Conservation (phyloP, 768 basidiomycete genomes). For the Gymnopilus dilepis region DNA sequence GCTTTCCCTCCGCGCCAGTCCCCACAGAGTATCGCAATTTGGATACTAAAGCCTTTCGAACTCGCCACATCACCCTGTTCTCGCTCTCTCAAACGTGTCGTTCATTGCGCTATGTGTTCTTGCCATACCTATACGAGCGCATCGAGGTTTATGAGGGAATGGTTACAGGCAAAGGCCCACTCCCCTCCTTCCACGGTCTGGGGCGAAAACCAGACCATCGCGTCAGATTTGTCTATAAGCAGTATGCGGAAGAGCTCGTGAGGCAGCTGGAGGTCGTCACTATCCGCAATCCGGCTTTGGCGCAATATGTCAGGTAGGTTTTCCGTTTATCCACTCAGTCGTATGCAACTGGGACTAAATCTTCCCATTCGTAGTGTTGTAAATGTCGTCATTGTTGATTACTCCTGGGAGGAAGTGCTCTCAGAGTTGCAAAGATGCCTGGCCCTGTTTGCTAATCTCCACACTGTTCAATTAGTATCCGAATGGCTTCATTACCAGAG, state of each 20-base stretch:
- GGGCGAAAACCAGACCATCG: conserved; percentile 6
- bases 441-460: conserved; percentile 26
- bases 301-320: conserved; percentile 19
- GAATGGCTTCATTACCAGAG: not conserved
- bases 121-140: conserved; percentile 14
- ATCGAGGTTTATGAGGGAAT: conserved; percentile 17
- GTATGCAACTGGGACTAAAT: not conserved
- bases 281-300: conserved; percentile 24
- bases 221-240: conserved; percentile 6
- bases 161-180: not conserved
- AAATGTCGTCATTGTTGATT: not conserved
- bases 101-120: conserved; percentile 14
- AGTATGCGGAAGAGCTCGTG: conserved; percentile 12
- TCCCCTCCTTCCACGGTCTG: not conserved
- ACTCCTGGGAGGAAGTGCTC: not conserved
- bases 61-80: not conserved
- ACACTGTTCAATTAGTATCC: conserved; percentile 24
- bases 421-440: conserved; percentile 10
- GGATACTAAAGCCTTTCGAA: not conserved
- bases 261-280: conserved; percentile 30
- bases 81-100: conserved; percentile 17
- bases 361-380: not conserved
- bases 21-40: conserved; percentile 8
- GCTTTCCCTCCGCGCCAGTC: conserved; percentile 22
- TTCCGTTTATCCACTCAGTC: not conserved